A percentile compares a stretch with the other conserved stretches of the same genome.
phyloP scores from a whole-genome alignment of 1,139 yeast genomes.

The Debaryomycetaceae sp. region DNA sequence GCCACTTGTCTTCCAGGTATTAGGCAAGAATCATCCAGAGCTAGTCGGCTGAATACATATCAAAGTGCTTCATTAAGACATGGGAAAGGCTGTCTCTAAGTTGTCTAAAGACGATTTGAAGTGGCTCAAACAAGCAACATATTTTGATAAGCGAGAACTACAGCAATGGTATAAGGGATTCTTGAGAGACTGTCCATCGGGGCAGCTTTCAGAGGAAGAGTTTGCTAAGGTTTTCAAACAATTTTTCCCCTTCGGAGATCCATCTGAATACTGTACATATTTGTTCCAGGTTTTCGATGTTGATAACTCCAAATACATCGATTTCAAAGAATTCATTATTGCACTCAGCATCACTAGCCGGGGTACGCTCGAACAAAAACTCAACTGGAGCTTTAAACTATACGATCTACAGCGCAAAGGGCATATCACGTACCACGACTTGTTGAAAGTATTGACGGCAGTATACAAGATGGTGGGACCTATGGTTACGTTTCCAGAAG shows the following conservation, averaged over 20 bases:
- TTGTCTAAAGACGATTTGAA: conserved; percentile 87
- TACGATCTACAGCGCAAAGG: conserved; percentile 85
- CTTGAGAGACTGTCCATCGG: conserved; percentile 88
- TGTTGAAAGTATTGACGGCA: conserved; percentile 74
- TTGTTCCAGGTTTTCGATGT: conserved; percentile 87
- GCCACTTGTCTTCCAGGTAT: no score
- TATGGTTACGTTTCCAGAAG: conserved; percentile 89
- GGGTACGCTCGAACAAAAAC: conserved; percentile 82
- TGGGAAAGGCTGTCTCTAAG: conserved; percentile 97
- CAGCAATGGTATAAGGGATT: conserved; percentile 99
- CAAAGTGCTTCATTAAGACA: conserved; percentile 17
- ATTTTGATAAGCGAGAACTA: conserved; percentile 88
- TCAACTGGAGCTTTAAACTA: conserved; percentile 81
- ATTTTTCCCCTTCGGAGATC: conserved; percentile 98
- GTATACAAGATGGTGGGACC: conserved; percentile 95
- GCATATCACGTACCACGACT: conserved; percentile 67
- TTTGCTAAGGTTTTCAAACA: conserved; percentile 91
- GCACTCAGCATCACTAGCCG: conserved; percentile 87
- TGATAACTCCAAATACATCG: conserved; percentile 77
- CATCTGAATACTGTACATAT: conserved; percentile 83
- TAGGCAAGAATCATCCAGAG: no score
- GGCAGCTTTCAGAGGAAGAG: conserved; percentile 82
- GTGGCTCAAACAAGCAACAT: conserved; percentile 79
- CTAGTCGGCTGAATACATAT: no score
- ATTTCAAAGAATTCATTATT: conserved; percentile 87